Percentiles rank a stretch among this genome's conserved stretches.
Evolutionary conservation across 495 filamentous ascomycete species (phyloP).

Genomic region (Evansstolkia leycettana): DNA sequence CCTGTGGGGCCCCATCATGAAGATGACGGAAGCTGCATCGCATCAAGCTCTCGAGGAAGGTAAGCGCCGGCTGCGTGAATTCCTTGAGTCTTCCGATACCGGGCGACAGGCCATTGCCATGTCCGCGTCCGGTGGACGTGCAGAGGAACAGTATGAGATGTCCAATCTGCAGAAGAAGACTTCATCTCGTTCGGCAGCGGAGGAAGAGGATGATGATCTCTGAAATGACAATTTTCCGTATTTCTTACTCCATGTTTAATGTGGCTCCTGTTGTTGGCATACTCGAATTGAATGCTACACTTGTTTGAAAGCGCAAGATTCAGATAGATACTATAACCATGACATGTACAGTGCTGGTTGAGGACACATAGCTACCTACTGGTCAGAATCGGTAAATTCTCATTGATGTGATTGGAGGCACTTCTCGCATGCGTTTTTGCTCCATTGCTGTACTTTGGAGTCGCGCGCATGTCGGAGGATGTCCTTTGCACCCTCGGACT

Average conservation of each 20-base stretch:
- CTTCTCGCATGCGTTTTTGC: too few relatives aligned
- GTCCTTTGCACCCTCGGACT: too few relatives aligned
- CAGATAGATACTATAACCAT: too few relatives aligned
- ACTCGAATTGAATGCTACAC: too few relatives aligned
- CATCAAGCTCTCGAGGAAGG: slow-evolving; percentile 78
- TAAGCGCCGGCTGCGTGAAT: slow-evolving; percentile 78
- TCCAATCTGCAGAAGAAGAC: slow-evolving; percentile 25
- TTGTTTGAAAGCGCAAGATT: too few relatives aligned
- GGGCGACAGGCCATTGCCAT: slow-evolving; percentile 71
- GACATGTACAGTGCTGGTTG: too few relatives aligned
- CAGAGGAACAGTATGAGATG: slow-evolving; percentile 34
- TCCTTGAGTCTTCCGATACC: slow-evolving; percentile 68
- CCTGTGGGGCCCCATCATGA: slow-evolving; percentile 87
- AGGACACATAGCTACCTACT: too few relatives aligned
- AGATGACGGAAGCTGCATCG: slow-evolving; percentile 83
- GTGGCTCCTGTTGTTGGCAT: slow-evolving; percentile 56
- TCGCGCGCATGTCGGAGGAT: too few relatives aligned
- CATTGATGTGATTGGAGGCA: too few relatives aligned
- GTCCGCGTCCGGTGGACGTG: slow-evolving; percentile 26
- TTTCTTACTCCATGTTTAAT: slow-evolving; percentile 23
- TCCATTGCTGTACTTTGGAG: too few relatives aligned
- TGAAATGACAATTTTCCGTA: slow-evolving; percentile 18
- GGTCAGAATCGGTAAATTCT: too few relatives aligned
- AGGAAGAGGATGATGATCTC: slow-evolving; percentile 30
- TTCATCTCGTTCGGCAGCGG: slow-evolving; percentile 7